Base-by-base conservation (phyloP, 2,329 filamentous ascomycete genomes). In the Claviceps monticola region DNA sequence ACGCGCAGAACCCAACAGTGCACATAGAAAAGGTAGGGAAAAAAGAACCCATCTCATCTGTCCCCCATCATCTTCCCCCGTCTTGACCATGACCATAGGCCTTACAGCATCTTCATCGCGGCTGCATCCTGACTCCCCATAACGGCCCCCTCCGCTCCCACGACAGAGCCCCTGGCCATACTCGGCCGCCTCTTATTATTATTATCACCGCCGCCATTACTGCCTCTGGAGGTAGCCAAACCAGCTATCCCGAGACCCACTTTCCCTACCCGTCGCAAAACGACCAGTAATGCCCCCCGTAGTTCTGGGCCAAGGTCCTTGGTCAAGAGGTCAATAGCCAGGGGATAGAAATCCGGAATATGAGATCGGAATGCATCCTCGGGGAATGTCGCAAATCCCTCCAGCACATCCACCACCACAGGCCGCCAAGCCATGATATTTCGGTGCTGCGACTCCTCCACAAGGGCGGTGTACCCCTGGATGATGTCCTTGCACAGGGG, bases 341-440 rank as follows among this genome's bases (percentile, higher is more conserved):
- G 72, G 2, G 90, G 88, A 62, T 95, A 95, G 66, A 98, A 97
- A 3, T 82, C 82, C 46, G 79, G 74, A 7, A 95, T 78, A 60
- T 97, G 83, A 53, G 83, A 81, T 51, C 79, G 79, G 60, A 98
- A 98, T 44, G 87, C 86, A 23, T 82, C 76, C 17, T 80, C 75
- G 0, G 88, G 86, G 71, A 97, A 96, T 6, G 81, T 84, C 0
- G 83, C 83, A 65, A 91, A 97, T 1, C 93, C 93, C 62, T 98
- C 91, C 9, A 99, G 74, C 8, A 98, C 93, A 63, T 95, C 93
- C 17, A 98, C 89, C 1, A 99, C 93, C 0, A 98, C 93, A 0
- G 93, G 93, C 17, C 93, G 78, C 93, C 93, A 99, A 0, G 94
- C 95, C 26, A 94, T 80, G 51, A 98, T 95, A 67, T 98, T 98